phyloP scores from a whole-genome alignment of 1,284 basidiomycete genomes.

The Exobasidium rhododendri region DNA sequence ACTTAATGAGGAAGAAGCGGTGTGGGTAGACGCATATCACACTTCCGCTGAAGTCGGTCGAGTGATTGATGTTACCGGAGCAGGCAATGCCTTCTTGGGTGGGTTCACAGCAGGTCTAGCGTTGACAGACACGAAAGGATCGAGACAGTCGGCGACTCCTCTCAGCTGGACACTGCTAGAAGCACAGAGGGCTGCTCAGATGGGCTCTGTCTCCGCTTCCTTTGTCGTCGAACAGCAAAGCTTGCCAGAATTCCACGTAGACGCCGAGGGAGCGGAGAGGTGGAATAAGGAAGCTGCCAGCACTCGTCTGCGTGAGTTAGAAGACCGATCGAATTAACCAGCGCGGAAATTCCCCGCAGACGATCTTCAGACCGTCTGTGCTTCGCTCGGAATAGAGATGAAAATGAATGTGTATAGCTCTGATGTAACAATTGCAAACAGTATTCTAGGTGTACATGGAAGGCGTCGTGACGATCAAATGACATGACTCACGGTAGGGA shows the following conservation, averaged over 20 bases:
- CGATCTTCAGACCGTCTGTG: too few relatives aligned
- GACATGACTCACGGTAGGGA: too few relatives aligned
- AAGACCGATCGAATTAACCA: neutral
- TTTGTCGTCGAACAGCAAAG: conserved; percentile 8
- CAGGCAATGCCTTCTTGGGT: conserved; percentile 16
- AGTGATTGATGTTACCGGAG: conserved; percentile 17
- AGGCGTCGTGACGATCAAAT: too few relatives aligned
- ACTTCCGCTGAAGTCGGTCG: conserved; percentile 1
- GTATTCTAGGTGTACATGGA: too few relatives aligned
- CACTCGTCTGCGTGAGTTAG: neutral
- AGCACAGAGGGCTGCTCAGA: neutral
- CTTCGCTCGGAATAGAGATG: too few relatives aligned
- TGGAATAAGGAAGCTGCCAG: conserved; percentile 4
- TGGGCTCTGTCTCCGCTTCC: conserved; percentile 11
- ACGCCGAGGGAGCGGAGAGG: neutral
- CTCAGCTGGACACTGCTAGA: neutral
- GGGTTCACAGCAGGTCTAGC: conserved; percentile 12
- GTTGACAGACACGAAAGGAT: neutral
- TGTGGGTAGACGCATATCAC: conserved; percentile 7
- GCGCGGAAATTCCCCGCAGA: too few relatives aligned
- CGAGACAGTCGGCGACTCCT: neutral
- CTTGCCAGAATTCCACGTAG: neutral
- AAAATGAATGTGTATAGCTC: too few relatives aligned
- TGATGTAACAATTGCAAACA: too few relatives aligned
- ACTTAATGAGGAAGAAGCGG: neutral